phyloP scores from a whole-genome alignment of 2,329 filamentous ascomycete genomes.

The Xylariaceae sp. region DNA sequence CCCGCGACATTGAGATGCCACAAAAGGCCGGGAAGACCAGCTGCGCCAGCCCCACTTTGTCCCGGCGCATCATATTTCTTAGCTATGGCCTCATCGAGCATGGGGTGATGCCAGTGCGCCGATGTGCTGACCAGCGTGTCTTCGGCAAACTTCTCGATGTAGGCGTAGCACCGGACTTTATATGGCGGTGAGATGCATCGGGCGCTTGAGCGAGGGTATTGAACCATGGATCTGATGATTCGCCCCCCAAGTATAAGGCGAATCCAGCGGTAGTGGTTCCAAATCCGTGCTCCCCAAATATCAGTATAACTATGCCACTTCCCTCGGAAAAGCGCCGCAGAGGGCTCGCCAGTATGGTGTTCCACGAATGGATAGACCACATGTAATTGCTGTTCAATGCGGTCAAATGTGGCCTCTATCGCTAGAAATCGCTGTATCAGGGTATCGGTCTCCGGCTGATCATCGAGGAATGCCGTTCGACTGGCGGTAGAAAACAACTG shows the following conservation, averaged over 20 bases:
- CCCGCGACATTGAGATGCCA: slow-evolving; percentile 47
- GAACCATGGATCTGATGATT: slow-evolving; percentile 41
- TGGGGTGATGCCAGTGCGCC: slow-evolving; percentile 50
- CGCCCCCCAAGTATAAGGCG: slow-evolving; percentile 51
- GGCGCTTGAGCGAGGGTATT: slow-evolving; percentile 38
- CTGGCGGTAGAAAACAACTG: slow-evolving; percentile 38
- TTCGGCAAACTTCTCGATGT: slow-evolving; percentile 39
- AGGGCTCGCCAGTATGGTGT: slow-evolving; percentile 34
- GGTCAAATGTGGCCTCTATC: slow-evolving; percentile 39
- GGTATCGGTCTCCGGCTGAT: slow-evolving; percentile 32
- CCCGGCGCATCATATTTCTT: slow-evolving; percentile 36
- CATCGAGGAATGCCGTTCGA: slow-evolving; percentile 37
- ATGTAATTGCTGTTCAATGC: slow-evolving; percentile 37
- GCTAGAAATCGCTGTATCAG: slow-evolving; percentile 39
- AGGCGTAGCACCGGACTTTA: slow-evolving; percentile 33
- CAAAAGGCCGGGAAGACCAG: slow-evolving; percentile 45
- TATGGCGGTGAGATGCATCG: slow-evolving; percentile 32
- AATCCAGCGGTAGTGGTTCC: slow-evolving; percentile 57
- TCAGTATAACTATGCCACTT: slow-evolving; percentile 53
- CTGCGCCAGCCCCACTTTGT: slow-evolving; percentile 43
- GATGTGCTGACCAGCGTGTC: slow-evolving; percentile 46
- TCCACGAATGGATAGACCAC: slow-evolving; percentile 39
- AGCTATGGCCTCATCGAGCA: slow-evolving; percentile 37
- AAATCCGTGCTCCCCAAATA: slow-evolving; percentile 51
- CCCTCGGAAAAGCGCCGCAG: slow-evolving; percentile 46